A percentile compares a stretch with the other conserved stretches of the same genome.
These are phyloP conservation scores for Tilletia horrida DNA, from an alignment of 1,284 basidiomycete genomes.

Conservation along the genomic window DNA sequence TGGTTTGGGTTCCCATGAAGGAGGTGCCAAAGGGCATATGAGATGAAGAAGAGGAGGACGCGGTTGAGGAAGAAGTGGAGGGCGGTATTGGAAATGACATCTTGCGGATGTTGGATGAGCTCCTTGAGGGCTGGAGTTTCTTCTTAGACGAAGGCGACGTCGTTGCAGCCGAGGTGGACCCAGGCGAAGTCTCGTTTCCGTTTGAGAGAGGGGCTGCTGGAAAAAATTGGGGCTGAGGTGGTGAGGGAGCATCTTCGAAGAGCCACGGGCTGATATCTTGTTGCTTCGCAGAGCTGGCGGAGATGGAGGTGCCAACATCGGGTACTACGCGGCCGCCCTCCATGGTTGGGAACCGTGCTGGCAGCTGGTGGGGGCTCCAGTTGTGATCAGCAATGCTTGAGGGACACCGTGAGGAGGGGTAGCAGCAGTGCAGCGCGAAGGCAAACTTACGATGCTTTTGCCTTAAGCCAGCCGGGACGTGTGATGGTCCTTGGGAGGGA, in stretches of 20 bases:
- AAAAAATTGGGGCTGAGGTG: not conserved
- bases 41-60: not conserved
- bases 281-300: constrained; percentile 19
- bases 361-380: no score
- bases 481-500: no score
- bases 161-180: constrained; percentile 24
- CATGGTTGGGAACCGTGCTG: not conserved
- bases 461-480: no score
- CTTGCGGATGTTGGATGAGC: constrained; percentile 6
- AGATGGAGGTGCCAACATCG: constrained; percentile 6
- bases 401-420: no score
- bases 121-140: not conserved
- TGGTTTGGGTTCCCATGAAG: no score
- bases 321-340: constrained; percentile 5
- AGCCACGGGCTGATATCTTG: constrained; percentile 43
- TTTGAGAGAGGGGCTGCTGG: not conserved
- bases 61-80: not conserved
- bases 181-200: constrained; percentile 22
- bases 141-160: constrained; percentile 7
- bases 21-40: no score
- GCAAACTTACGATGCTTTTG: no score
- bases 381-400: no score
- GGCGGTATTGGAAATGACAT: not conserved
- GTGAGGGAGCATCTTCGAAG: constrained; percentile 25
- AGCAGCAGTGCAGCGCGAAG: no score